Base-by-base conservation (phyloP, 139 green algal genomes). In the Closterium sp. region DNA sequence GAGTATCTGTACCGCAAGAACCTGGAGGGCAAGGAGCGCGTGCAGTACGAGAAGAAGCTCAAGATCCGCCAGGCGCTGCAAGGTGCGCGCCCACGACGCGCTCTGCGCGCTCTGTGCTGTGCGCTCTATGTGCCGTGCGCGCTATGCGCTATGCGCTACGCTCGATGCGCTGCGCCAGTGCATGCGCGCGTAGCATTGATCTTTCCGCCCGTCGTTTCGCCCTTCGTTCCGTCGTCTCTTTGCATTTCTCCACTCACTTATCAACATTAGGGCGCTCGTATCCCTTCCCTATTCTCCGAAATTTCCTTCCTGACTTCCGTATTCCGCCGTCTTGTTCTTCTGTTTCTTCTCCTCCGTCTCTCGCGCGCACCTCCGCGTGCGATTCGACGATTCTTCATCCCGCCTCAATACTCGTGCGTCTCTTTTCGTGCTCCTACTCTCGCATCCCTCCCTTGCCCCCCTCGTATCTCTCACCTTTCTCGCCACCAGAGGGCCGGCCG, bases 1-100 rank as follows among this genome's bases (percentile, higher is more conserved):
- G 98, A 99, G 94, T 99, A 99, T 93, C 85, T 99, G 29, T 99
- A 99, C 92, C 90, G 98, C 29, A 99, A 99, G 92, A 97, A 96
- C 30, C 89, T 99, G 30, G 98, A 99, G 94, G 98, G 97, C 42
- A 99, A 99, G 93, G 97, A 99, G 92, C 90, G 95, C 6, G 96
- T 96, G 24, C 89, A 95, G 11, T 99, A 99, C 95, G 98, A 99
- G 92, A 97, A 97, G 79, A 99, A 99, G 94, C 95, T 97, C 0
- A 96, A 97, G 73, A 97, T 99, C 9, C 95, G 96, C 45, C 85
- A 96, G 86, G 93, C 92, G 31, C 88, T 89, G 86, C 85, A 31
- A 32, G 85, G 85, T 87, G 85, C 85, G 22, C 28, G 79, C 79
- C 4, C 27, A 28, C 79, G 73, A 86, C 27, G 24, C 24, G 24